Percentiles rank a stretch among this genome's conserved stretches.
These are phyloP conservation scores for Spinacia oleracea DNA, from an alignment of 179 eudicot species.

Conservation along the genomic window DNA sequence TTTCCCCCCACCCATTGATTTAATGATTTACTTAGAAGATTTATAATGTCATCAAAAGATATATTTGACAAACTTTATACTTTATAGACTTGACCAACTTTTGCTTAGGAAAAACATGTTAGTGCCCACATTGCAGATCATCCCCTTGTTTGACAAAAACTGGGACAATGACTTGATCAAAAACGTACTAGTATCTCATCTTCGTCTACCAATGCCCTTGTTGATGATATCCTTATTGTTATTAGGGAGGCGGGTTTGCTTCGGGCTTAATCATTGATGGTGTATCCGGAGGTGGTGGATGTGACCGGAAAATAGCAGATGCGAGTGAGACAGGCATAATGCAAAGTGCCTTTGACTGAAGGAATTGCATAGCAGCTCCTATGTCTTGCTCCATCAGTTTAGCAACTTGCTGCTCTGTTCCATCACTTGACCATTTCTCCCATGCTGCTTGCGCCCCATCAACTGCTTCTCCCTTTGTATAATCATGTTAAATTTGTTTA, in stretches of 20 bases:
- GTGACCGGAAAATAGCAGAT: conserved; percentile 69
- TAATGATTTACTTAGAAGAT: conserved; percentile 26
- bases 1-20: conserved; percentile 33
- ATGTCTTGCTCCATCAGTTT: conserved; percentile 87
- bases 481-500: background rate
- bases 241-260: conserved; percentile 52
- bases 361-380: conserved; percentile 96
- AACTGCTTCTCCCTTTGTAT: conserved; percentile 45
- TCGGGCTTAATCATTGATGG: conserved; percentile 59
- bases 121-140: conserved; percentile 30
- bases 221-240: background rate
- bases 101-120: conserved; percentile 27
- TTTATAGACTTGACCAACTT: conserved; percentile 39
- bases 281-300: conserved; percentile 58
- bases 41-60: conserved; percentile 23
- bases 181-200: conserved; percentile 10
- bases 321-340: conserved; percentile 96
- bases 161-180: conserved; percentile 16
- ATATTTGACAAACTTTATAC: conserved; percentile 38
- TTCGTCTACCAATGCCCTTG: conserved; percentile 10
- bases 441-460: conserved; percentile 60
- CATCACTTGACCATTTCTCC: conserved; percentile 90
- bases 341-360: conserved; percentile 95
- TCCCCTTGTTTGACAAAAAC: conserved; percentile 22
- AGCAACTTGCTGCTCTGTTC: conserved; percentile 84